Conservation (phyloP, 495 filamentous ascomycete species). For the Friedmanniomyces simplex region DNA sequence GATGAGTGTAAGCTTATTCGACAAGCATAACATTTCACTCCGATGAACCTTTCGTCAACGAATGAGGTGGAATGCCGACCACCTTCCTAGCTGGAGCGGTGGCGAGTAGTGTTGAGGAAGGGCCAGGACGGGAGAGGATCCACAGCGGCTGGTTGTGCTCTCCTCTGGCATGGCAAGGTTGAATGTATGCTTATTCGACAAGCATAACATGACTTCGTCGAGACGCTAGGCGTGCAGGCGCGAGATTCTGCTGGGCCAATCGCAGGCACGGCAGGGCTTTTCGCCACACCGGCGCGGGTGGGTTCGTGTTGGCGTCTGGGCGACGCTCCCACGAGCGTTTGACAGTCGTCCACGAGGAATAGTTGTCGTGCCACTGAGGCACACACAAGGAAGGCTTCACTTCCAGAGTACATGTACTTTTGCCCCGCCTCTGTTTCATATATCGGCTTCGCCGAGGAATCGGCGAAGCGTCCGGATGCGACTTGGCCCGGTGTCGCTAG, state of each 20-base stretch:
- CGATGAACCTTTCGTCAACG: neutral
- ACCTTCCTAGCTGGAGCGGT: too few relatives aligned
- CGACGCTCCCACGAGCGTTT: neutral
- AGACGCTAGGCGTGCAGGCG: neutral
- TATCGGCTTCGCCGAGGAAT: neutral
- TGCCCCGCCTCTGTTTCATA: too few relatives aligned
- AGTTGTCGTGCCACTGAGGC: neutral
- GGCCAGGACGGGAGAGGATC: too few relatives aligned
- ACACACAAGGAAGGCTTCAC: neutral
- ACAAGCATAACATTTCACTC: neutral
- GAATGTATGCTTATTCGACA: slow-evolving; percentile 6
- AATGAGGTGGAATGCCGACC: too few relatives aligned
- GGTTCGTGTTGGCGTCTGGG: neutral
- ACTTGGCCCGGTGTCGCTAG: too few relatives aligned
- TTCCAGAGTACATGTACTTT: too few relatives aligned
- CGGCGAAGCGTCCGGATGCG: too few relatives aligned
- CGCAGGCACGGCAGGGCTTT: neutral
- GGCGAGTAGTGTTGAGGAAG: too few relatives aligned
- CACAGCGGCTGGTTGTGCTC: too few relatives aligned
- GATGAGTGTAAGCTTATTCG: slow-evolving; percentile 1
- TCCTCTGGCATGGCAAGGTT: neutral
- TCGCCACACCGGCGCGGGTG: neutral
- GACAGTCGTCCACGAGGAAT: neutral
- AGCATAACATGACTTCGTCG: neutral
- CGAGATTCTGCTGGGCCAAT: neutral